Base-by-base conservation (phyloP, 2,329 filamentous ascomycete species). In the Curvularia eragrostidis region DNA sequence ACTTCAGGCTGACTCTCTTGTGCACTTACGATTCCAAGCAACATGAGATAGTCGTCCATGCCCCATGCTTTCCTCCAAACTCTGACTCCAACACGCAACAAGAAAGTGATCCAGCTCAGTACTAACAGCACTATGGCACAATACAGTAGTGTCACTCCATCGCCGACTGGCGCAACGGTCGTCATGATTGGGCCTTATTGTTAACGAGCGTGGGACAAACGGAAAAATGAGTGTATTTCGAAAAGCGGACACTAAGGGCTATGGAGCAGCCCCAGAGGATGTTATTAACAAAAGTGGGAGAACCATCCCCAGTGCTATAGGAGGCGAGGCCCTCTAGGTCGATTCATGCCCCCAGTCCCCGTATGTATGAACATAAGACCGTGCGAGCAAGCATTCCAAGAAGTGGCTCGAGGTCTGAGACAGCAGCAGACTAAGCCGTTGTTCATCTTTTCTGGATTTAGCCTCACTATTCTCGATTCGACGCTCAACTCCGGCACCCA, bases 61-160 rank as follows among this genome's bases (percentile, higher is more conserved):
- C 60, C 62, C 21, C 57, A 56, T 3, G 58, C 54, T 47, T 66
- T 61, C 41, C 65, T 54, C 63, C 62, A 62, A 5, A 62, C 13
- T n/a, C 65, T 60, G 9, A 67, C 65, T 12, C 63, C 54, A 18
- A 62, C 43, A 12, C 65, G 62, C 58, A 67, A 58, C 38, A 47
- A 55, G 36, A 67, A 65, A 9, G 58, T 56, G 23, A 66, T n/a
- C 65, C 65, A 67, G 21, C 56, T 58, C 58, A 67, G 36, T 4
- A 63, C 56, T 9, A 67, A 52, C 46, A 67, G 49, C 12, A 65
- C 48, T 12, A 66, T 65, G 1, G 63, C 54, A 7, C 61, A 61
- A 36, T 66, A 66, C 21, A 63, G 19, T 18, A 67, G 53, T 7
- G 59, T 58, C 42, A 65, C 54, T n/a, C 65, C 65, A 55, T 66